Conservation (phyloP, 202 grass and related monocot species). For the Saccharum hybrid region DNA sequence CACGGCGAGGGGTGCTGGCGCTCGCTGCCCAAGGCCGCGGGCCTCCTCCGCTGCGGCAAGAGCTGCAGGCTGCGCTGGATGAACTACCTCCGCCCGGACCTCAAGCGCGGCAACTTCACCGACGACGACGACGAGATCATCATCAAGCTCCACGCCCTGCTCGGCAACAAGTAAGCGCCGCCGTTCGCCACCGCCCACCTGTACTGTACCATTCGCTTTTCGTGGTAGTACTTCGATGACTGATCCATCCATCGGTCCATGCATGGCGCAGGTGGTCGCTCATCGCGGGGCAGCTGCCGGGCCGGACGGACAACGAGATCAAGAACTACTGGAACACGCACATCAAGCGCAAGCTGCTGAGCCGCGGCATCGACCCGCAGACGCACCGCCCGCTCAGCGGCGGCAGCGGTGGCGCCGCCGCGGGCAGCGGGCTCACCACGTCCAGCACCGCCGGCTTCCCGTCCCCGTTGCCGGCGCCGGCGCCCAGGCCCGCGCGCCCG, state of each 20-base stretch:
- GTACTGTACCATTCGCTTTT: not conserved
- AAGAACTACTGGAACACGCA: constrained; percentile 99
- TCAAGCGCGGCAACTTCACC: constrained; percentile 98
- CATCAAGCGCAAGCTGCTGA: constrained; percentile 93
- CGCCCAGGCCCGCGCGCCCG: constrained; percentile 14
- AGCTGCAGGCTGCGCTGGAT: constrained; percentile 98
- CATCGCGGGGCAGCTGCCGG: constrained; percentile 82
- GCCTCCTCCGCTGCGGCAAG: constrained; percentile 93
- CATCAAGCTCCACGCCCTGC: constrained; percentile 93
- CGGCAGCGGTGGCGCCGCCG: constrained; percentile 17
- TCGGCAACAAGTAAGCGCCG: constrained; percentile 84
- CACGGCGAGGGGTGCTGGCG: constrained; percentile 96
- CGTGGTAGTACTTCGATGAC: not conserved
- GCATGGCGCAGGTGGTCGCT: constrained; percentile 76
- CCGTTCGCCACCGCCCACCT: not conserved
- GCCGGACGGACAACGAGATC: constrained; percentile 98
- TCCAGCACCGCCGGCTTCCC: constrained; percentile 34
- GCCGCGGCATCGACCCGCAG: constrained; percentile 82
- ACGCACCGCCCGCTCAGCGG: constrained; percentile 69
- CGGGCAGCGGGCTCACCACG: constrained; percentile 39
- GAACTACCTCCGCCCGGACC: constrained; percentile 98
- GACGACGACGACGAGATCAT: constrained; percentile 91
- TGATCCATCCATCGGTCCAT: not conserved
- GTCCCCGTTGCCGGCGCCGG: not conserved
- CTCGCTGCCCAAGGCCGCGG: constrained; percentile 90